phyloP scores from a whole-genome alignment of 148 eudicot species.

The Oxyria digyna region DNA sequence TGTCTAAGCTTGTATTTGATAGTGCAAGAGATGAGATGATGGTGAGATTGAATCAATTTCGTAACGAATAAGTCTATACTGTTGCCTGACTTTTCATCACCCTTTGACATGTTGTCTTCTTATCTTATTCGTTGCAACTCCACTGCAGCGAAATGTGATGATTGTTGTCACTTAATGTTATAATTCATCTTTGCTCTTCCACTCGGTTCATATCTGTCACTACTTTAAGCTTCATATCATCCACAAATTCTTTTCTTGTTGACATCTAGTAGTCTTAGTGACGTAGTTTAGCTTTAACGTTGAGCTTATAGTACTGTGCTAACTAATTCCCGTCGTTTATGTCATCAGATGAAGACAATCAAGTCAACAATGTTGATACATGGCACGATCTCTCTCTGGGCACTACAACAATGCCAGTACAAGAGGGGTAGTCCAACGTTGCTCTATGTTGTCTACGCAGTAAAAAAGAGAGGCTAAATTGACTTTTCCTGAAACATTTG shows the following conservation, averaged over 20 bases:
- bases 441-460: neutral
- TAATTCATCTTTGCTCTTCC: neutral
- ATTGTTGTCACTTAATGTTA: neutral
- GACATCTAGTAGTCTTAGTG: neutral
- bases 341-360: neutral
- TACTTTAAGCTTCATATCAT: too few relatives aligned
- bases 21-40: neutral
- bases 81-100: neutral
- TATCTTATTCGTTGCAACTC: neutral
- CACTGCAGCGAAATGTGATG: neutral
- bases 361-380: slow-evolving; percentile 2
- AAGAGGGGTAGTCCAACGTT: neutral
- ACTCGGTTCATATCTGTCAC: neutral
- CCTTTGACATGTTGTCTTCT: neutral
- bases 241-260: neutral
- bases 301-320: neutral
- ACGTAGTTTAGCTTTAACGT: neutral
- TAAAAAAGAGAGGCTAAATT: neutral
- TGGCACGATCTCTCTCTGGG: slow-evolving; percentile 4
- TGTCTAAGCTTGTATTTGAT: neutral
- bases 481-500: neutral
- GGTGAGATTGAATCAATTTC: neutral
- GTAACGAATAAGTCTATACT: too few relatives aligned
- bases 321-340: neutral
- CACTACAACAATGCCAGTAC: neutral